Evolutionary conservation across 2,329 filamentous ascomycete genomes (phyloP), one percentile per base, ranked within the genome.

Genomic region (Torrubiellomyces zombiae): DNA sequence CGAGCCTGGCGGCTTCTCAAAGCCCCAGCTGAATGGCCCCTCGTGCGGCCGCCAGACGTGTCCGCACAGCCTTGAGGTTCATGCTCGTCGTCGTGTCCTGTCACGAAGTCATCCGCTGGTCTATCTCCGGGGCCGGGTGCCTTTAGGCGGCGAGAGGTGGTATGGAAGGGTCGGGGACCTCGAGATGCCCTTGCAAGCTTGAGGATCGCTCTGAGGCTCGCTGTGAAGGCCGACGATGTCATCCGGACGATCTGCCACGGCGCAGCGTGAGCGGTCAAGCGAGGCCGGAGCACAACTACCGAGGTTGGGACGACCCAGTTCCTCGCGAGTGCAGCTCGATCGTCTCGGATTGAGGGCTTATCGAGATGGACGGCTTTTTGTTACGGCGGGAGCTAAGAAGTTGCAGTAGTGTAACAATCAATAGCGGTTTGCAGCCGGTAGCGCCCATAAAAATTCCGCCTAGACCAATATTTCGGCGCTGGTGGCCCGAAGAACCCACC

Each of bases 1-100:
- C 50, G 43, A 28, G 45, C 32, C 25, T 42, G 38, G 16, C 49
- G 45, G 28, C 36, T 42, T 32, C 44, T 47, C 38, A 39, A 23
- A 15, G 40, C 37, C 19, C 36, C 31, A 6, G 38, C 29, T 3
- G 38, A 26, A 11, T 42, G 36, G 25, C 36, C 27, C 27, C 44
- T 38, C 5, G 38, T 38, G 12, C 47, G 45, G 7, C 40, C 42
- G 12, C 37, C 32, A 3, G 34, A 24, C 6, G 35, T 34, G 20
- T 48, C 47, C 13, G 39, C 37, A 13, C 38, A 36, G 11, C 38
- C 32, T 21, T 46, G 38, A 9, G 38, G 28, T 22, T 48, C 45
- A 9, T 30, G 16, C 14, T 44, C 38, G 15, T 40, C 42, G 14
- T 44, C 42, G 14, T 47, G 37, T 21, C 34, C 32, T 9, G 37